phyloP scores from a whole-genome alignment of 164 flowering plant genomes.

The Malania oleifera region DNA sequence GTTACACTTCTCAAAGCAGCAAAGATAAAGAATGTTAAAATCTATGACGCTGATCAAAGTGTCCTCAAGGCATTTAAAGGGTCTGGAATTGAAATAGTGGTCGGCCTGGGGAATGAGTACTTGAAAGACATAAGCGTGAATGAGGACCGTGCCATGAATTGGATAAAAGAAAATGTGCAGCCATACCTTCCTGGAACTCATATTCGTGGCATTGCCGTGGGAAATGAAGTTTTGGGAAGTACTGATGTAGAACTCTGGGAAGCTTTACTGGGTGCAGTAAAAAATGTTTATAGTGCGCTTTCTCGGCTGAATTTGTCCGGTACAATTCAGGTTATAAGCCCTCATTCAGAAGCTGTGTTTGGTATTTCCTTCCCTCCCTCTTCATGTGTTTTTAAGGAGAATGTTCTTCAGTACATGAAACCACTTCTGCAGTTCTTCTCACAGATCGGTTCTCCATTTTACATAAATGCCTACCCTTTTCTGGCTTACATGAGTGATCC shows the following conservation, averaged over 20 bases:
- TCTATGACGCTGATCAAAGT: conserved; percentile 69
- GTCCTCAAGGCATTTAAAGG: conserved; percentile 63
- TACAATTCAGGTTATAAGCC: conserved; percentile 47
- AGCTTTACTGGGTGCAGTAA: conserved; percentile 59
- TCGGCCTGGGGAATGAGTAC: conserved; percentile 60
- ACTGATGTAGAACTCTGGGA: conserved; percentile 44
- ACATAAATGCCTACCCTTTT: conserved; percentile 81
- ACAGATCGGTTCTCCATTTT: conserved; percentile 59
- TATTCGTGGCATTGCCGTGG: conserved; percentile 73
- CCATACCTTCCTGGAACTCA: conserved; percentile 57
- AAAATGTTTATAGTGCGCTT: conserved; percentile 59
- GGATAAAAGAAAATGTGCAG: conserved; percentile 70
- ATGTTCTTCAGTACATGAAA: conserved; percentile 49
- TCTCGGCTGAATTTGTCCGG: conserved; percentile 29
- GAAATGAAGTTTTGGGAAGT: conserved; percentile 71
- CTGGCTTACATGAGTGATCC: conserved; percentile 73
- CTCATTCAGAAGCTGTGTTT: conserved; percentile 76
- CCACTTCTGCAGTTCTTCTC: conserved; percentile 72
- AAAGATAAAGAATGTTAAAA: conserved; percentile 68
- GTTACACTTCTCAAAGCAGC: conserved; percentile 77
- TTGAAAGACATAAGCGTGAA: conserved; percentile 56
- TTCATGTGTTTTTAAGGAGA: conserved; percentile 53
- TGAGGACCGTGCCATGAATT: conserved; percentile 55
- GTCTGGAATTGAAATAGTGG: conserved; percentile 66
- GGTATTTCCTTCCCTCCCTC: conserved; percentile 73